Evolutionary conservation across 805 yeast species (phyloP).

Genomic region (Trichomonascus vanleenenianus): DNA sequence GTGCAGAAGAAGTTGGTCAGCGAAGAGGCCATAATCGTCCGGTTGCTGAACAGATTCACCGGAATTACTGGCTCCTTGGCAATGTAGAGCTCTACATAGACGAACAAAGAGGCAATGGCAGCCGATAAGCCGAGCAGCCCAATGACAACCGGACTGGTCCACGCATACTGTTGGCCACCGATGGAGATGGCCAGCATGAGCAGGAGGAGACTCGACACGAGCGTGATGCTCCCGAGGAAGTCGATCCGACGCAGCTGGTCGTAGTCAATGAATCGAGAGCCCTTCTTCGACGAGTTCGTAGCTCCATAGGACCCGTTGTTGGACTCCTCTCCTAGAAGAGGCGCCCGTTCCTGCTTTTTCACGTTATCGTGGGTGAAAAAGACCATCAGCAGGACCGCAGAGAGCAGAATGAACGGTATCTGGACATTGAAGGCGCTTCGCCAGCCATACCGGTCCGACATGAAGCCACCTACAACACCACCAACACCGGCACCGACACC

Average conservation of each 20-base stretch:
- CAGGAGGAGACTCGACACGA: constrained; percentile 51
- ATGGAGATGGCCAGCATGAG: constrained; percentile 59
- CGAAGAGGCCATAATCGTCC: constrained; percentile 59
- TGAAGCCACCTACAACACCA: constrained; percentile 48
- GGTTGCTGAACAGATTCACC: constrained; percentile 44
- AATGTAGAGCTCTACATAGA: constrained; percentile 41
- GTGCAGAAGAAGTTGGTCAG: constrained; percentile 63
- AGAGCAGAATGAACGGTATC: constrained; percentile 34
- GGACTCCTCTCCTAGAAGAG: not conserved
- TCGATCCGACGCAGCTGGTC: constrained; percentile 39
- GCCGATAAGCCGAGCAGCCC: constrained; percentile 30
- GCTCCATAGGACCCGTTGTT: not conserved
- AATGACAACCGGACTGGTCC: constrained; percentile 38
- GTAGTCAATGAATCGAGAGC: constrained; percentile 2
- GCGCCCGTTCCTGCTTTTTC: constrained; percentile 10
- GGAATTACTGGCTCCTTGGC: constrained; percentile 66
- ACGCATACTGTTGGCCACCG: constrained; percentile 50
- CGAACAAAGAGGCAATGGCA: constrained; percentile 34
- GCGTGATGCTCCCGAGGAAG: constrained; percentile 52
- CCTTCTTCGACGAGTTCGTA: constrained; percentile 17
- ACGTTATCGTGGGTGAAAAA: constrained; percentile 11
- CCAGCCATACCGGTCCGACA: constrained; percentile 56
- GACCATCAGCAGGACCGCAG: constrained; percentile 27
- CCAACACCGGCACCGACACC: constrained; percentile 74
- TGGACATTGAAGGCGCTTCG: constrained; percentile 38